Evolutionary conservation across 2,329 filamentous ascomycete genomes (phyloP).

Genomic region (Aspergillus tubingensis): DNA sequence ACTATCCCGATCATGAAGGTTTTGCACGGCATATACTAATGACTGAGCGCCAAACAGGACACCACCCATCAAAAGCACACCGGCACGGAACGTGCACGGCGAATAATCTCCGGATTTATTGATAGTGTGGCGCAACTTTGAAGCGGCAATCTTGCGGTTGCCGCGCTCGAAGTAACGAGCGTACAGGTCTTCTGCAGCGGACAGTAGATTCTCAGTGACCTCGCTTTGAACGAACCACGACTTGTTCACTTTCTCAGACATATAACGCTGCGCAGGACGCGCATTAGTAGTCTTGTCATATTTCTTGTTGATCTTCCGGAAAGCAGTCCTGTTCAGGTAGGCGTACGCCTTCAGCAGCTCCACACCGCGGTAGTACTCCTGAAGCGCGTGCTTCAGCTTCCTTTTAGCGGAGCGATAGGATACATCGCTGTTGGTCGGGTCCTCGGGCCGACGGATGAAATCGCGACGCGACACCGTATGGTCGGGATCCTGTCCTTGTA

Average conservation of each 20-base stretch:
- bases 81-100: conserved; percentile 61
- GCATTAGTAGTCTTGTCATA: conserved; percentile 90
- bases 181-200: conserved; percentile 84
- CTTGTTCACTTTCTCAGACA: conserved; percentile 87
- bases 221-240: conserved; percentile 92
- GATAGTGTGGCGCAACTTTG: conserved; percentile 76
- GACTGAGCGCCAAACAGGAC: conserved; percentile 68
- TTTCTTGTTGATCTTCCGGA: conserved; percentile 98
- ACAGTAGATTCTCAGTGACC: conserved; percentile 76
- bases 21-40: conserved; percentile 59
- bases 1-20: conserved; percentile 54
- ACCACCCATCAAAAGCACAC: conserved; percentile 68
- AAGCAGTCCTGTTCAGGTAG: conserved; percentile 85
- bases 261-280: conserved; percentile 74
- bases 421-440: conserved; percentile 58
- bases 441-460: conserved; percentile 49
- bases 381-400: conserved; percentile 85
- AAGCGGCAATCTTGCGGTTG: conserved; percentile 86
- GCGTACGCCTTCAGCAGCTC: conserved; percentile 92
- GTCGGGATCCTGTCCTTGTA: conserved; percentile 32
- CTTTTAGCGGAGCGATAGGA: conserved; percentile 85
- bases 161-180: conserved; percentile 91
- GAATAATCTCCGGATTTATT: conserved; percentile 61
- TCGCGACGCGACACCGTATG: conserved; percentile 45
- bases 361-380: conserved; percentile 89